These are phyloP conservation scores for Keqinozyma sinolaborantium DNA, from an alignment of 1,139 yeast genomes.

Conservation along the genomic window DNA sequence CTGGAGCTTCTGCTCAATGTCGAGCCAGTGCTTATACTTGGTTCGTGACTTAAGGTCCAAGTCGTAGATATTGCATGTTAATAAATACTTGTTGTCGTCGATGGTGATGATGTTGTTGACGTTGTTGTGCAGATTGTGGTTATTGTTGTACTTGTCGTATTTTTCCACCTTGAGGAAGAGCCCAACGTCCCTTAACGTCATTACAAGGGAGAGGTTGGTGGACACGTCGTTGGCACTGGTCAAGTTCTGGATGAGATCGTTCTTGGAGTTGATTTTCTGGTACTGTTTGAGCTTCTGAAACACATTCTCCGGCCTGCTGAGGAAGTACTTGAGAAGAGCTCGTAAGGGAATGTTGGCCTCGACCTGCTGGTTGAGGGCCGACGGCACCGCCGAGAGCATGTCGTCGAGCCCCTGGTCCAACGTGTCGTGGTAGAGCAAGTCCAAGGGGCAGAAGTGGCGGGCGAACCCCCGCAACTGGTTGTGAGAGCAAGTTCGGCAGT, in stretches of 20 bases:
- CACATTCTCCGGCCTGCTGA: conserved; percentile 30
- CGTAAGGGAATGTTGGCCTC: conserved; percentile 25
- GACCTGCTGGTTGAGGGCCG: conserved; percentile 16
- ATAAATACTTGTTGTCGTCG: conserved; percentile 22
- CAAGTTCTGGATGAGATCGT: conserved; percentile 33
- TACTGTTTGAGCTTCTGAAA: conserved; percentile 35
- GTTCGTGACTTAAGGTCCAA: conserved; percentile 40
- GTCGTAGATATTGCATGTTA: conserved; percentile 41
- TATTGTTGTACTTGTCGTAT: conserved; percentile 23
- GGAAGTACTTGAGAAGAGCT: conserved; percentile 23
- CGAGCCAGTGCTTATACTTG: conserved; percentile 42
- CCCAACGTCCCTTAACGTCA: conserved; percentile 59
- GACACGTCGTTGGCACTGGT: conserved; percentile 39
- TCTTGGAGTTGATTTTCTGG: conserved; percentile 32
- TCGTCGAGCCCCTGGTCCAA: conserved; percentile 34
- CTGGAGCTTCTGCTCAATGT: conserved; percentile 31
- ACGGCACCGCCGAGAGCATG: conserved; percentile 27
- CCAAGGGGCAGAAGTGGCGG: conserved; percentile 46
- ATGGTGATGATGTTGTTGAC: conserved; percentile 27
- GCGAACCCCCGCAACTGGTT: conserved; percentile 29
- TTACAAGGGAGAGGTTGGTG: conserved; percentile 40
- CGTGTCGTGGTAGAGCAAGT: conserved; percentile 30
- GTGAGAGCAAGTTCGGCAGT: conserved; percentile 45
- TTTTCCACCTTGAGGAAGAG: conserved; percentile 42
- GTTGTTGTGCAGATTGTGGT: conserved; percentile 33